Percentiles rank a stretch among this genome's conserved stretches.
phyloP scores from a whole-genome alignment of 1,284 basidiomycete species.

The Exsudoporus floridanus region DNA sequence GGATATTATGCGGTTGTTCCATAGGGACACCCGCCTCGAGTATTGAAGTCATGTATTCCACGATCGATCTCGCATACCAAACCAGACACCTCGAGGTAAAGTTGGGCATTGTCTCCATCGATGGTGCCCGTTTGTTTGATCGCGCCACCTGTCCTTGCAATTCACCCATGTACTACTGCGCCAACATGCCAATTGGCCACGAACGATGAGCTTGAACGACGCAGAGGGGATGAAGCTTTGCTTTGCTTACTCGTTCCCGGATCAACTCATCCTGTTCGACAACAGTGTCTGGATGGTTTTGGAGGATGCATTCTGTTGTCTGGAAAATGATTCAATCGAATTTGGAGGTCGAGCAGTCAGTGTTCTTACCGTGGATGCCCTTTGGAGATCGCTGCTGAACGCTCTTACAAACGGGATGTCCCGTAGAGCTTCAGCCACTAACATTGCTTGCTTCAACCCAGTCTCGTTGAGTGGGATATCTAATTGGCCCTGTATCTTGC shows the following conservation, averaged over 20 bases:
- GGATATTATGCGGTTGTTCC: constrained; percentile 37
- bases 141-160: constrained; percentile 49
- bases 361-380: constrained; percentile 55
- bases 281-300: constrained; percentile 46
- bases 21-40: constrained; percentile 10
- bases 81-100: constrained; percentile 48
- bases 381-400: constrained; percentile 64
- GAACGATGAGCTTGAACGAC: background rate
- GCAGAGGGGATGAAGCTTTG: background rate
- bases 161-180: constrained; percentile 58
- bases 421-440: constrained; percentile 53
- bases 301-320: constrained; percentile 66
- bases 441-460: constrained; percentile 56
- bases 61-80: constrained; percentile 61
- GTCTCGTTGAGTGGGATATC: constrained; percentile 61
- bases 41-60: constrained; percentile 37
- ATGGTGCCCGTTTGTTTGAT: constrained; percentile 23
- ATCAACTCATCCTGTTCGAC: constrained; percentile 48
- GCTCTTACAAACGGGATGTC: constrained; percentile 51
- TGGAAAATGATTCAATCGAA: constrained; percentile 25
- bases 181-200: background rate
- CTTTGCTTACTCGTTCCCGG: constrained; percentile 59
- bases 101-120: constrained; percentile 39
- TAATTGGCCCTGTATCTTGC: constrained; percentile 69
- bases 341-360: background rate